A percentile compares a stretch with the other conserved stretches of the same genome.
These are phyloP conservation scores for Filobasidium uniguttulatum DNA, from an alignment of 1,284 basidiomycete genomes.

Conservation along the genomic window DNA sequence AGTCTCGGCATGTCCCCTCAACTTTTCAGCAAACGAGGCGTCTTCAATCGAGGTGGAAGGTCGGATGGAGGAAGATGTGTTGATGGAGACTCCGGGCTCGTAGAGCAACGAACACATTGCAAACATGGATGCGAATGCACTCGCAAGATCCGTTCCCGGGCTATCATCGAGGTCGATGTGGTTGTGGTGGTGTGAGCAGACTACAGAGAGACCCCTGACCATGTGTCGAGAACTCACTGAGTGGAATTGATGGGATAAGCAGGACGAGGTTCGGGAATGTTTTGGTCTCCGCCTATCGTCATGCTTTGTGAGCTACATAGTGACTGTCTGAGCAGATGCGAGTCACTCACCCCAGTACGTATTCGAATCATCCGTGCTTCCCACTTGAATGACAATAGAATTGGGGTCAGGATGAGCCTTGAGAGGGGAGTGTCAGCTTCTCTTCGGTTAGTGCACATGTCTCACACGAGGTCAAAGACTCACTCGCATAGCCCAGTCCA, in stretches of 20 bases:
- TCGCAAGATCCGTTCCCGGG: constrained; percentile 80
- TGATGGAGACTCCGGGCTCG: constrained; percentile 43
- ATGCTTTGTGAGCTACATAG: neutral
- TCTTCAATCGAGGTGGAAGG: constrained; percentile 57
- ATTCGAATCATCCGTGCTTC: constrained; percentile 52
- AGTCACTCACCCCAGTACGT: constrained; percentile 45
- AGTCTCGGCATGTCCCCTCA: constrained; percentile 58
- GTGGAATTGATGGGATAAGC: constrained; percentile 64
- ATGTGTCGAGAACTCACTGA: constrained; percentile 27
- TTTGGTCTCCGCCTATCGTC: constrained; percentile 50
- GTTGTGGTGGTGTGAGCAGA: neutral
- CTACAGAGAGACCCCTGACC: neutral
- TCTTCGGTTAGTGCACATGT: neutral
- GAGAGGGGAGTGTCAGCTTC: neutral
- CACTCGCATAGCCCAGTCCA: constrained; percentile 81
- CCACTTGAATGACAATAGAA: constrained; percentile 67
- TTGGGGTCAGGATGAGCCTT: constrained; percentile 64
- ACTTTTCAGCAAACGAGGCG: constrained; percentile 51
- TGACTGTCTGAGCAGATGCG: constrained; percentile 3
- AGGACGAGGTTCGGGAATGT: constrained; percentile 58
- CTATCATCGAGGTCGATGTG: constrained; percentile 23
- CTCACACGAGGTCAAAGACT: constrained; percentile 14
- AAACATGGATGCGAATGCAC: constrained; percentile 68
- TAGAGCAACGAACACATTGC: constrained; percentile 73
- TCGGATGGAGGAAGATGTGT: constrained; percentile 35